Evolutionary conservation across 2,329 filamentous ascomycete species (phyloP).

Genomic region (Aspergillus candidus): DNA sequence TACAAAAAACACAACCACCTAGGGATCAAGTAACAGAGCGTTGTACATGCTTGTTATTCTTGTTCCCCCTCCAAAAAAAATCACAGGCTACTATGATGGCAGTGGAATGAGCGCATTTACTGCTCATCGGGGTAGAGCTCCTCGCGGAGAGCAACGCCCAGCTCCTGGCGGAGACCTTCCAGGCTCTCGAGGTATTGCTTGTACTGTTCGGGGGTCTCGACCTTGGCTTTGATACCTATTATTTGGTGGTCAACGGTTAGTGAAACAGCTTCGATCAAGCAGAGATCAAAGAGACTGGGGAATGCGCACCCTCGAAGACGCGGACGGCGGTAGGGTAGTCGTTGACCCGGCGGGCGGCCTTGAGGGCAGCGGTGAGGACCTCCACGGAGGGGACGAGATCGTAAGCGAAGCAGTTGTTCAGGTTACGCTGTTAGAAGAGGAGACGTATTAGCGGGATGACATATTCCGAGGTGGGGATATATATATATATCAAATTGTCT

Average conservation of each 20-base stretch:
- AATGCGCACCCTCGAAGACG: conserved; percentile 84
- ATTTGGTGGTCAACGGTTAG: conserved; percentile 2
- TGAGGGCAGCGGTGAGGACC: conserved; percentile 85
- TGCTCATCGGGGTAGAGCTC: conserved; percentile 68
- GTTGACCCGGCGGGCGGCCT: conserved; percentile 91
- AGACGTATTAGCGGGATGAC: conserved; percentile 8
- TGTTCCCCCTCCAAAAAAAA: neutral
- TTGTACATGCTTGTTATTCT: too few species aligned
- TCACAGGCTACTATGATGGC: conserved; percentile 1
- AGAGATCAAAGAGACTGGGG: conserved; percentile 1
- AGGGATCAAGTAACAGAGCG: too few species aligned
- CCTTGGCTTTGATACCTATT: conserved; percentile 95
- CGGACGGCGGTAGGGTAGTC: conserved; percentile 97
- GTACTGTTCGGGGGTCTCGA: conserved; percentile 97
- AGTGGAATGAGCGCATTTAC: conserved; percentile 24
- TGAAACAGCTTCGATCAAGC: neutral
- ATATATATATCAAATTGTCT: too few species aligned
- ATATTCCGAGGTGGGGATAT: neutral
- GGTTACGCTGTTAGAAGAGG: conserved; percentile 61
- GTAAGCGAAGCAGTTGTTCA: conserved; percentile 99
- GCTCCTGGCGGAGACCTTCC: conserved; percentile 85
- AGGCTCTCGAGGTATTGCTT: conserved; percentile 92
- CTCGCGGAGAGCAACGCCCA: conserved; percentile 87
- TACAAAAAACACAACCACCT: too few species aligned
- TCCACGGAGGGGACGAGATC: conserved; percentile 94